phyloP scores from a whole-genome alignment of 2,329 filamentous ascomycete species.

The Fusarium oligoseptatum region DNA sequence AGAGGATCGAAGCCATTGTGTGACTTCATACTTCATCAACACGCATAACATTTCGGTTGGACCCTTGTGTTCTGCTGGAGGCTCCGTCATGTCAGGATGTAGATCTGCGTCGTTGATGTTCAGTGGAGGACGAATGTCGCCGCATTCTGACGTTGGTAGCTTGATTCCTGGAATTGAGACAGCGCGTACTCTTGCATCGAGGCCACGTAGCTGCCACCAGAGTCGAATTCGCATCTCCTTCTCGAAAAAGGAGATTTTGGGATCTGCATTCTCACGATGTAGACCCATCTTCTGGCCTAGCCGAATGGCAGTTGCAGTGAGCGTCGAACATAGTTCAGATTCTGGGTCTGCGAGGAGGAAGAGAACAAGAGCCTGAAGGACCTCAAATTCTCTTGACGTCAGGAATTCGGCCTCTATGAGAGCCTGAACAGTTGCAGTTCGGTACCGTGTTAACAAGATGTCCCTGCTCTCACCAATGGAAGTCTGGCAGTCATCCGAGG shows the following conservation, averaged over 20 bases:
- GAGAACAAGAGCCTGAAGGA: conserved; percentile 48
- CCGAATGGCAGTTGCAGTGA: conserved; percentile 41
- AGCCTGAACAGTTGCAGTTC: conserved; percentile 41
- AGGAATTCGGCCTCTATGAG: conserved; percentile 46
- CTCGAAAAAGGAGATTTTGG: conserved; percentile 40
- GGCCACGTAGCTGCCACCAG: conserved; percentile 46
- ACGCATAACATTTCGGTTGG: conserved; percentile 69
- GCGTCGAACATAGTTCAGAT: conserved; percentile 43
- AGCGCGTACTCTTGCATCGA: conserved; percentile 33
- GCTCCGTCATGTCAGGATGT: conserved; percentile 61
- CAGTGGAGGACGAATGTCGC: conserved; percentile 57
- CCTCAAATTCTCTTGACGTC: conserved; percentile 46
- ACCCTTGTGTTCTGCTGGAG: conserved; percentile 59
- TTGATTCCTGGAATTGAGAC: conserved; percentile 14
- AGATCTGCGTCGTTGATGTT: conserved; percentile 70
- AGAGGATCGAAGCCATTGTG: conserved; percentile 44
- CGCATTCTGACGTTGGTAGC: conserved; percentile 14
- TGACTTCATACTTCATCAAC: conserved; percentile 49
- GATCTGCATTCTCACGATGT: conserved; percentile 22
- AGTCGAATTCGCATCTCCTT: conserved; percentile 46
- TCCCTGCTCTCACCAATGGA: conserved; percentile 33
- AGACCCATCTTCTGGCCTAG: conserved; percentile 46
- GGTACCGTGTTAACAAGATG: conserved; percentile 39
- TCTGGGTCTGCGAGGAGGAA: conserved; percentile 49
- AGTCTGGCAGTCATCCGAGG: conserved; percentile 27